phyloP scores from a whole-genome alignment of 2,329 filamentous ascomycete genomes.

The Metarhizium guizhouense region DNA sequence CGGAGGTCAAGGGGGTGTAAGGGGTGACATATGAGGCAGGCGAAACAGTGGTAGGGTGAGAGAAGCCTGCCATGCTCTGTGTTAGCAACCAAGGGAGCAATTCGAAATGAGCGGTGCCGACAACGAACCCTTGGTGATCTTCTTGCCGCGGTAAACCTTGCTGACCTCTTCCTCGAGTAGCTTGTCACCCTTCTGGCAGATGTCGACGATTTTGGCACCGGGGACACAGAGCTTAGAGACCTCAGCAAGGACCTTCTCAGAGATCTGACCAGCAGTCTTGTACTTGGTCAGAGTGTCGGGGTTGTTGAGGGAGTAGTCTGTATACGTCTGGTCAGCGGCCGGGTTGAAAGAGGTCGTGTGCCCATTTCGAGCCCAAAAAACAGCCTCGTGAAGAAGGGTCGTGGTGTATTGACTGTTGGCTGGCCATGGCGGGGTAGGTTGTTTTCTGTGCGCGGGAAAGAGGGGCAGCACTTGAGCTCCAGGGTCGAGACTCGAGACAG shows the following conservation, averaged over 20 bases:
- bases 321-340: constrained; percentile 2
- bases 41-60: constrained; percentile 90
- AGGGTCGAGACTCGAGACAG: background rate
- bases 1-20: constrained; percentile 85
- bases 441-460: constrained; percentile 10
- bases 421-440: constrained; percentile 9
- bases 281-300: constrained; percentile 97
- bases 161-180: constrained; percentile 84
- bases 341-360: background rate
- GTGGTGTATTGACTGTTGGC: background rate
- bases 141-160: constrained; percentile 99
- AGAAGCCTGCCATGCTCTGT: constrained; percentile 52
- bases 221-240: constrained; percentile 68
- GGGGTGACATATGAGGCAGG: constrained; percentile 91
- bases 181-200: constrained; percentile 95
- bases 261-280: constrained; percentile 92
- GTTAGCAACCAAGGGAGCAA: constrained; percentile 1
- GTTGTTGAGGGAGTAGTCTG: constrained; percentile 85
- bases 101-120: background rate
- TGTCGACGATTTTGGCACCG: constrained; percentile 83
- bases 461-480: constrained; percentile 13
- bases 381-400: background rate
- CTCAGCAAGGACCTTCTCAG: constrained; percentile 86
- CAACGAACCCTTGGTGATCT: constrained; percentile 74
- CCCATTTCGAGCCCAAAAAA: background rate